Evolutionary conservation across 2,329 filamentous ascomycete genomes (phyloP), one percentile per base, ranked within the genome.

Genomic region (Colletotrichum melonis): DNA sequence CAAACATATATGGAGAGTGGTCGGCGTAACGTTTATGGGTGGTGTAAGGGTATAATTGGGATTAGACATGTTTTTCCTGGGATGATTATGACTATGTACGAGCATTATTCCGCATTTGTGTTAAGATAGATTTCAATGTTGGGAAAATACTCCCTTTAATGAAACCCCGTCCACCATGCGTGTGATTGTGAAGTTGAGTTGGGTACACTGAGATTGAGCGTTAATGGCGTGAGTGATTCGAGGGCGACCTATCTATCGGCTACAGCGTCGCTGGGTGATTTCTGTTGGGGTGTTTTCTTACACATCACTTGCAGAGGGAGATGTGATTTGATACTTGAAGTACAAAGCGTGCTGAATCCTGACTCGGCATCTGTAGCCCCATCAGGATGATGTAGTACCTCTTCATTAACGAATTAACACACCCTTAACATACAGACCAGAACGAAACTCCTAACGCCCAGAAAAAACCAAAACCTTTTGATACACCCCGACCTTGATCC

Each of bases 61-160:
- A 12, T n/a, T 70, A 60, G 32, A 62, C 30, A 55, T 59, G 55
- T 60, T 68, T 56, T 38, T 30, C 32, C 32, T 65, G 70, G 60
- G 60, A 70, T 70, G 70, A 70, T 70, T 70, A 73, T 73, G 70
- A 73, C 60, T 72, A 70, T 70, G 66, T 65, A 70, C 49, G 67
- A 73, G 67, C 67, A 65, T 73, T 42, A 26, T 73, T 73, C 35
- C 70, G 46, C 57, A 14, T 26, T 24, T 70, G 60, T 73, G 70
- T 69, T 64, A 55, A 35, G 59, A 72, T 72, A 69, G 66, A 72
- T 60, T 69, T 59, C 66, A 60, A 64, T 59, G 30, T 63, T 28
- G 70, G 70, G 59, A 59, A 9, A 35, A 16, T 12, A 64, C 38
- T 56, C 70, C 66, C 54, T 42, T 32, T 60, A 69, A 72, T 69